Base-by-base conservation (phyloP, 2,329 filamentous ascomycete species). In the Ascosphaera apis region DNA sequence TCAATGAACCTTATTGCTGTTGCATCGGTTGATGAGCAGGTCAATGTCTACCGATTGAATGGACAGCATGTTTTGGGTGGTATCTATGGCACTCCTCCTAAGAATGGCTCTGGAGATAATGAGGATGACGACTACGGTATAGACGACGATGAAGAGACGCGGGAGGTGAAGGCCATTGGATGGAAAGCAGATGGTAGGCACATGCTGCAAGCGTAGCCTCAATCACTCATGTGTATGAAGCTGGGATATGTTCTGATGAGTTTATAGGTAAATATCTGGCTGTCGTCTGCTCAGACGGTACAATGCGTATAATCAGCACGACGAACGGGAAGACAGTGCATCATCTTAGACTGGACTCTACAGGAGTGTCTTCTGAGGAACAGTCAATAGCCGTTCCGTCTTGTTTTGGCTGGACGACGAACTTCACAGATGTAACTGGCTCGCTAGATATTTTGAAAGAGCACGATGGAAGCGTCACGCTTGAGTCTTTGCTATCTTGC, bases 281-380 rank as follows among this genome's bases (percentile, higher is more conserved):
- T 11, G 70, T 88, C 11, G 81, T 73, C 33, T 91, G 81, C 72
- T 81, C 69, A 44, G 81, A 91, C 58, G 78, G 79, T 18, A 68
- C 69, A 4, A 69, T 88, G 15, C 72, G 81, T 39, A 58, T 91
- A 25, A 67, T 86, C 51, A 78, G 77, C 40, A 58, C 82, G 15
- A 82, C 88, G 52, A 84, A 72, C 45, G 78, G 73, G 52, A 91
- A 86, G 55, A 69, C 76, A 9, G 72, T 83, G 15, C 77, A 88
- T 51, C 70, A 77, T 47, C 75, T 80, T 47, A 25, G n/a, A 3
- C 15, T 27, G 13, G n/a, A 11, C 23, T 59, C 38, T 70, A 28
- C 27, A 11, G 67, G 13, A 1, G 33, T 28, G 21, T 42, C 31
- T 46, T 40, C 30, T 40, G 21, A 25, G 11, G 21, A 25, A 39